These are phyloP conservation scores for Croton setiger DNA, from an alignment of 441 rosid genomes.

Conservation along the genomic window DNA sequence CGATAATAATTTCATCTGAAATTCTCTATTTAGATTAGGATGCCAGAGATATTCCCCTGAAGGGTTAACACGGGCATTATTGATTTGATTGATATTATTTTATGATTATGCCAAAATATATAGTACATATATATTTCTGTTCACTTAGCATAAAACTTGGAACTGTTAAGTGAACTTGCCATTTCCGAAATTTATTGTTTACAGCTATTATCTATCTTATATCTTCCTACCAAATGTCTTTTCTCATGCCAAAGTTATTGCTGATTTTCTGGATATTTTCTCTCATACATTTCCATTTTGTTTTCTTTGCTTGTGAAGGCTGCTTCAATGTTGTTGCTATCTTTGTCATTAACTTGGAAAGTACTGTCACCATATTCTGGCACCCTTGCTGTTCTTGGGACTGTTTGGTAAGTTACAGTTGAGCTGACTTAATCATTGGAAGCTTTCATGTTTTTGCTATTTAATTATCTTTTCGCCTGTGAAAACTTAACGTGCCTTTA, in stretches of 20 bases:
- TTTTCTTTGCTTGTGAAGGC: slow-evolving; percentile 47
- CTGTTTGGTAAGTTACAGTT: slow-evolving; percentile 71
- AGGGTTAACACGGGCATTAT: not conserved
- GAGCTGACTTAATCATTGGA: not conserved
- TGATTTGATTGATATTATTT: not conserved
- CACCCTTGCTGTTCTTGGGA: slow-evolving; percentile 85
- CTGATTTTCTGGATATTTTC: slow-evolving; percentile 2
- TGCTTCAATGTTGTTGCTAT: slow-evolving; percentile 87
- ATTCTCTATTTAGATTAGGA: not conserved
- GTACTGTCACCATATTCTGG: slow-evolving; percentile 91
- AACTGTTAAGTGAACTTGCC: not conserved
- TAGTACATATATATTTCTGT: not conserved
- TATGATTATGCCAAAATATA: not conserved
- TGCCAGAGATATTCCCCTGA: too few relatives aligned
- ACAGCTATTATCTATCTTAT: not conserved
- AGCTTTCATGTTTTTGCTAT: not conserved
- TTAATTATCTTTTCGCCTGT: not conserved
- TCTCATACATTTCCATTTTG: slow-evolving; percentile 5
- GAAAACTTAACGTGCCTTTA: slow-evolving; percentile 17
- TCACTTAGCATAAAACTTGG: not conserved
- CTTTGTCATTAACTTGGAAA: slow-evolving; percentile 90
- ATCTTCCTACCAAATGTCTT: not conserved
- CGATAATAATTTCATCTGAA: not conserved
- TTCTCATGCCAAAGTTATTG: not conserved
- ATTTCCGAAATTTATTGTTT: not conserved